Evolutionary conservation across 441 rosid species (phyloP), one percentile per base, ranked within the genome.

Genomic region (Gossypium gossypioides): DNA sequence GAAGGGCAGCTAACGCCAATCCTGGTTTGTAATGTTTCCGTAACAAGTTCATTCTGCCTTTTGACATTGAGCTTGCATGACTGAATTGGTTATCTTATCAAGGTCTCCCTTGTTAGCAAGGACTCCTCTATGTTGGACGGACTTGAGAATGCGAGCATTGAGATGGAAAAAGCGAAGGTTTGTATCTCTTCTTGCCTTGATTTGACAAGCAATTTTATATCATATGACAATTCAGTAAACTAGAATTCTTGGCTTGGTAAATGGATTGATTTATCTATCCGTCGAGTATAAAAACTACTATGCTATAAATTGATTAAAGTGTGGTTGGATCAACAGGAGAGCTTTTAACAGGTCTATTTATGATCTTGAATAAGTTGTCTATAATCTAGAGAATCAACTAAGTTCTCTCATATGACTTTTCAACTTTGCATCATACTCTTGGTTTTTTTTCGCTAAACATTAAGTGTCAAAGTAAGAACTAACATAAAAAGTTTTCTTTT

Each of bases 51-150:
- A 66, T 25, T 56, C 66, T 57, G 68, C 71, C 76, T 73, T 58
- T 80, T 58, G 64, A 60, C 50, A 21, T 58, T 75, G 78, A 60
- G 50, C 61, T 56, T 75, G 3, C 61, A 15, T 22, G 24, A 42
- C 55, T 63, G 63, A 32, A 15, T 64, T 34, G 10, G 42, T 73
- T 57, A 15, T 34, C 37, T 64, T 73, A 54, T 82, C 69, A 69
- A 96, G 99, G 99, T 96, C 78, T 96, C 99, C 65, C 92, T 96
- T 77, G 99, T 96, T 79, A 93, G 99, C 87, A 96, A 96, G 84
- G 98, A 96, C 81, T 91, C 99, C 57, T 96, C 99, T 69, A 96
- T 96, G 99, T 80, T 96, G 87, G 99, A 96, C 81, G 99, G 99
- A 62, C 99, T 96, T 69, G 99, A 93, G 68, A 89, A 89, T 85